Evolutionary conservation across 306 rosid genomes (phyloP), one percentile per base, ranked within the genome.

Genomic region (Parietaria judaica): DNA sequence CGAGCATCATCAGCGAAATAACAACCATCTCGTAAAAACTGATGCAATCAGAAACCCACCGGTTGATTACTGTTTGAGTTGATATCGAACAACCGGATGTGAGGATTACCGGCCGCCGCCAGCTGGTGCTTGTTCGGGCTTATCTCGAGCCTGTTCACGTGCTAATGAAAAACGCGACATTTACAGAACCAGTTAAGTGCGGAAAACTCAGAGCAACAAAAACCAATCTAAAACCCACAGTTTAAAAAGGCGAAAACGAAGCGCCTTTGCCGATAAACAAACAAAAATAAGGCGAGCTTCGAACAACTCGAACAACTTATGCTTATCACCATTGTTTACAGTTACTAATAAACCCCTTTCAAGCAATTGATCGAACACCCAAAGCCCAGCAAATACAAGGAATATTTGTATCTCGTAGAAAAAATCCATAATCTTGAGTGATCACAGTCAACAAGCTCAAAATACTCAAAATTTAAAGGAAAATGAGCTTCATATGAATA

Each of bases 91-190:
- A 94, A 69, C 64, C 99, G 83, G 60, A 94, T 88, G 76, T 94
- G 99, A 51, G 99, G 97, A 76, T 94, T 88, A 46, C 99, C 97
- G n/a, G 97, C 99, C 35, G 89, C 97, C 70, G 97, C 97, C 74
- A 94, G 80, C 84, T 65, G 81, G 43, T 85, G 86, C 67, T 94
- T 94, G 74, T 94, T 96, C 1, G 99, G 99, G 56, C 97, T 94
- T 77, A 94, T 94, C 88, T 94, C 99, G 60, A 94, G 84, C 78
- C 87, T 78, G 74, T 88, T 94, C 53, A 94, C 94, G 82, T 94
- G 99, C 99, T 94, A 72, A 10, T 60, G 43, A 53, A 44, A 71
- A 70, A 53, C 60, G 3, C 49, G 11, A 75, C 70, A 70, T 72
- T 23, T 23, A 23, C 49, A 80, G 74, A 65, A 46, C 64, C 63